Percentiles rank a stretch among this genome's conserved stretches.
These are phyloP conservation scores for Prunella vulgaris DNA, from an alignment of 257 asterid genomes.

Conservation along the genomic window DNA sequence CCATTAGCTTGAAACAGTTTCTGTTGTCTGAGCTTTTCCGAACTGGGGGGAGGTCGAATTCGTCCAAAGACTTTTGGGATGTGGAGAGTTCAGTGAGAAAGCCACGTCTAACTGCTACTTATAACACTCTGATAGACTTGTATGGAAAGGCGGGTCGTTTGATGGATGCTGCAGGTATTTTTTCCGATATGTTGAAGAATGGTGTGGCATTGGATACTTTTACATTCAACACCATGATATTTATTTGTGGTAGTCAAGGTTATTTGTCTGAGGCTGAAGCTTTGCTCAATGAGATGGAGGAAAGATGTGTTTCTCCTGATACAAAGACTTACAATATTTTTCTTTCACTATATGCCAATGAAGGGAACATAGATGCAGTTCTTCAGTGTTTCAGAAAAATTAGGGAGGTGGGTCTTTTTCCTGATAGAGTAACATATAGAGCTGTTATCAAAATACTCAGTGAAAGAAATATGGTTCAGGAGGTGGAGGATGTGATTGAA, in stretches of 20 bases:
- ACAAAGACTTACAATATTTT: constrained; percentile 80
- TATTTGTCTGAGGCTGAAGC: constrained; percentile 76
- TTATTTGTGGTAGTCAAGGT: constrained; percentile 74
- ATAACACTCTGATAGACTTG: constrained; percentile 83
- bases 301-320: constrained; percentile 70
- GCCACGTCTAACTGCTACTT: constrained; percentile 68
- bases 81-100: constrained; percentile 37
- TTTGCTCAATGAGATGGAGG: constrained; percentile 75
- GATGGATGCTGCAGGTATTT: constrained; percentile 73
- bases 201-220: constrained; percentile 70
- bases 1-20: constrained; percentile 72
- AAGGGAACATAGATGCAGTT: constrained; percentile 52
- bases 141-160: constrained; percentile 87
- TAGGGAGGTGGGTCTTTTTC: constrained; percentile 73
- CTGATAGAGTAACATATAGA: constrained; percentile 72
- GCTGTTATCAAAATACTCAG: constrained; percentile 56
- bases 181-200: constrained; percentile 71
- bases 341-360: constrained; percentile 57
- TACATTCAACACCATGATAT: constrained; percentile 90
- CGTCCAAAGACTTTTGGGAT: constrained; percentile 23
- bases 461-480: constrained; percentile 61
- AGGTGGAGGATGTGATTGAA: constrained; percentile 64
- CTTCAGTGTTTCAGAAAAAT: constrained; percentile 63
- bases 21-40: constrained; percentile 77
- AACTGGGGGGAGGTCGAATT: constrained; percentile 54